Percentiles rank a stretch among this genome's conserved stretches.
Conservation (phyloP, 2,329 filamentous ascomycete genomes). For the Scedosporium aurantiacum region DNA sequence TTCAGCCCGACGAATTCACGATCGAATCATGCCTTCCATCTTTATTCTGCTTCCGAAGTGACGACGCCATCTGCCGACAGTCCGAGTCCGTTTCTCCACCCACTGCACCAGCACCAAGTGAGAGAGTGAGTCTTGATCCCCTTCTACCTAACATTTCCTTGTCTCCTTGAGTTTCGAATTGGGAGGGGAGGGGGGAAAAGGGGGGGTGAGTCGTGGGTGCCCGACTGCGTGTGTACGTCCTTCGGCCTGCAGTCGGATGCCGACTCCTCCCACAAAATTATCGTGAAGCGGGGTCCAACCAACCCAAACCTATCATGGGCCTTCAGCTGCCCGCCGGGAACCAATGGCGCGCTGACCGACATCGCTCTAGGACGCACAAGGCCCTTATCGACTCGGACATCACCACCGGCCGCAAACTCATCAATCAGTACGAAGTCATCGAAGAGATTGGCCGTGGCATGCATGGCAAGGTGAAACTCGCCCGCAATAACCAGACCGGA, state of each 20-base stretch:
- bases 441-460: constrained; percentile 92
- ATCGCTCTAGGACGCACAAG: constrained; percentile 60
- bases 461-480: constrained; percentile 95
- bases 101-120: constrained; percentile 60
- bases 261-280: constrained; percentile 6
- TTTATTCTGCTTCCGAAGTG: constrained; percentile 39
- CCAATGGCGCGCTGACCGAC: constrained; percentile 4
- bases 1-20: constrained; percentile 42
- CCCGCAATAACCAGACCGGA: constrained; percentile 63
- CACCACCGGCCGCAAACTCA: constrained; percentile 83
- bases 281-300: constrained; percentile 6
- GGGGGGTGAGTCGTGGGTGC: not conserved
- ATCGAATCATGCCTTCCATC: constrained; percentile 7
- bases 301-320: not conserved
- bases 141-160: not conserved
- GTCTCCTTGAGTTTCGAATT: not conserved
- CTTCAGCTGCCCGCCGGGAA: not conserved
- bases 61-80: constrained; percentile 35
- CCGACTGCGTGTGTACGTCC: not conserved
- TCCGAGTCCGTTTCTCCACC: constrained; percentile 53
- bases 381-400: constrained; percentile 83
- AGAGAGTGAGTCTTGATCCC: constrained; percentile 52
- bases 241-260: not conserved
- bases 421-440: constrained; percentile 96
- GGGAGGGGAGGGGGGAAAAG: not conserved